Base-by-base conservation (phyloP, 805 yeast species). In the Babjeviella inositovora region DNA sequence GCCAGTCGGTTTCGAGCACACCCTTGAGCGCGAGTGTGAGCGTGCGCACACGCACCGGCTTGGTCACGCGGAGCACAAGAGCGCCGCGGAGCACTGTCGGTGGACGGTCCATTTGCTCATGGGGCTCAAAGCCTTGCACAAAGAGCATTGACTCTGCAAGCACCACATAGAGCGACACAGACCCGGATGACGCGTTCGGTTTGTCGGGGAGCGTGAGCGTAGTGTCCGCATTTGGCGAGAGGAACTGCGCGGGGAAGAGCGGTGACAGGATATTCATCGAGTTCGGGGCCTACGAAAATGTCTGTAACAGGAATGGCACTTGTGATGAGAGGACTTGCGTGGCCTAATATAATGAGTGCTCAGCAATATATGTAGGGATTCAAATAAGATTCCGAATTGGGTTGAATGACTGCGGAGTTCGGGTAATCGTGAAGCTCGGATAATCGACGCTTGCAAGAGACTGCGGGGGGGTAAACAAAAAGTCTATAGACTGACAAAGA, bases 71-170 rank as follows among this genome's bases (percentile, higher is more conserved):
- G 3, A 85, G 30, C 22, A 73, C 63, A 11, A 85, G 49, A 14
- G 84, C 67, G 2, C 97, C 97, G 25, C 97, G 58, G 17, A 85
- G 56, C 23, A 85, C 46, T 3, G 87, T 63, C 1, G 95, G 93
- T 4, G 87, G 80, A 21, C 75, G 52, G 11, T 63, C 68, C 15
- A 50, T 47, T 32, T 61, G 68, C 36, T 81, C 93, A 7, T 61
- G 49, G 1, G 65, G 51, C 13, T 70, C 69, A 41, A 80, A 84
- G 0, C 96, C 97, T 38, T 79, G 85, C 7, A 85, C 61, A 36
- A 74, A 85, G 9, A 85, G 48, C 18, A 62, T 69, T 17, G 77
- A 79, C 42, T 85, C 97, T 0, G 93, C 82, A 10, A 84, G 63
- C 6, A 74, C 64, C 6, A 82, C 47, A 35, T 66, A 79, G n/a